Evolutionary conservation across 345 rosid species (phyloP).

Genomic region (Sisymbrium irio): DNA sequence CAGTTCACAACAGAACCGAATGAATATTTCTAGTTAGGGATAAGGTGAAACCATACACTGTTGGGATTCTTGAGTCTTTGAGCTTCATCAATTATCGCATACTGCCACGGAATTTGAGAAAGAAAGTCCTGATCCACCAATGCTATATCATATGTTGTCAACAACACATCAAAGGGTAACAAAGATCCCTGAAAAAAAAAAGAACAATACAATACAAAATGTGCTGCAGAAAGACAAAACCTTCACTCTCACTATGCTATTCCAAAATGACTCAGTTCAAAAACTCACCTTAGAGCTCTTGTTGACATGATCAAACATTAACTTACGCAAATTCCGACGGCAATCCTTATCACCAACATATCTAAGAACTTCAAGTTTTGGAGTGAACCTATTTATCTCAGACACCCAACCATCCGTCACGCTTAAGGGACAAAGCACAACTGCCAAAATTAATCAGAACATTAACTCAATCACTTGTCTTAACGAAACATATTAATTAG

Average conservation of each 20-base stretch:
- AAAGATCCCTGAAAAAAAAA: constrained; percentile 55
- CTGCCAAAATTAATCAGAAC: constrained; percentile 37
- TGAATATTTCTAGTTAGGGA: neutral
- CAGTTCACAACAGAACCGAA: constrained; percentile 11
- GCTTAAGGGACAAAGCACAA: constrained; percentile 82
- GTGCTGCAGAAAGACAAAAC: too few species aligned
- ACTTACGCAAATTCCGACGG: constrained; percentile 52
- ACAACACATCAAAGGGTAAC: constrained; percentile 68
- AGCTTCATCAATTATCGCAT: constrained; percentile 79
- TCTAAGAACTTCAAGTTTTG: constrained; percentile 55
- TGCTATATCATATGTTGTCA: constrained; percentile 79
- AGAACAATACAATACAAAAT: too few species aligned
- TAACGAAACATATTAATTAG: neutral
- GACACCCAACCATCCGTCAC: constrained; percentile 87
- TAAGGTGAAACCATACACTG: too few species aligned
- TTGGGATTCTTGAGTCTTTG: constrained; percentile 90
- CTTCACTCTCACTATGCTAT: too few species aligned
- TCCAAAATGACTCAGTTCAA: constrained; percentile 14
- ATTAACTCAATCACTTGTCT: neutral
- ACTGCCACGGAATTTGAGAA: constrained; percentile 83
- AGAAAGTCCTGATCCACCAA: constrained; percentile 78
- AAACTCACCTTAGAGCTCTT: constrained; percentile 53
- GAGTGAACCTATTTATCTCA: constrained; percentile 68
- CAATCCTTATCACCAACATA: constrained; percentile 79
- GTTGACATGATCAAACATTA: constrained; percentile 44